Evolutionary conservation across 345 rosid genomes (phyloP).

Genomic region (Dipteronia dyeriana): DNA sequence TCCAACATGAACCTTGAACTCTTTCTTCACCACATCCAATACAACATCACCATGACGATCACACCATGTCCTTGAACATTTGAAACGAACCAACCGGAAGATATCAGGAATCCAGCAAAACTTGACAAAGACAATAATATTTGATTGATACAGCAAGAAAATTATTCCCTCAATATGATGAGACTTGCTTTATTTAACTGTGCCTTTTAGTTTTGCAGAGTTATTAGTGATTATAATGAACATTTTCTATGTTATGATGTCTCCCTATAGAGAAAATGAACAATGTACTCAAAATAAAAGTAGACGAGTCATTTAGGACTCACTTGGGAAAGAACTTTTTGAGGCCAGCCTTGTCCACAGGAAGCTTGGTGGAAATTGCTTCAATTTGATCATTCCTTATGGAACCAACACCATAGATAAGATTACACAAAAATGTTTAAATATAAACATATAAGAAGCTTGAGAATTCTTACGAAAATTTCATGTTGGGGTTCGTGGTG

Average conservation of each 20-base stretch:
- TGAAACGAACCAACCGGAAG: not conserved
- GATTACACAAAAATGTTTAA: not conserved
- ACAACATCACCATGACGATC: slow-evolving; percentile 69
- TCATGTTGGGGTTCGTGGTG: slow-evolving; percentile 52
- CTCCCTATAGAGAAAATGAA: not conserved
- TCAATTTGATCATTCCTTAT: slow-evolving; percentile 69
- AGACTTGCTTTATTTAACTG: too few relatives aligned
- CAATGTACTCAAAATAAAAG: not conserved
- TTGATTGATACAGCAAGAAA: too few relatives aligned
- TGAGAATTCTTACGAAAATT: slow-evolving; percentile 56
- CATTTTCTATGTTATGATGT: too few relatives aligned
- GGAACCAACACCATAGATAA: slow-evolving; percentile 18
- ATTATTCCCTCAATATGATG: too few relatives aligned
- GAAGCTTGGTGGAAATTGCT: slow-evolving; percentile 78
- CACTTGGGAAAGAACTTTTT: slow-evolving; percentile 74
- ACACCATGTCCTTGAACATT: slow-evolving; percentile 59
- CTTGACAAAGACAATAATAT: too few relatives aligned
- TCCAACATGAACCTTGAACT: slow-evolving; percentile 72
- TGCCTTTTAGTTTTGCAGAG: not conserved
- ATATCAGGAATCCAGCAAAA: not conserved
- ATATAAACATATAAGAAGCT: not conserved
- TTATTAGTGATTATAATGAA: not conserved
- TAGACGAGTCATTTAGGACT: slow-evolving; percentile 20
- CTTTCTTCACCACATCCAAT: slow-evolving; percentile 69
- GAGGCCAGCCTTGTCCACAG: slow-evolving; percentile 67